A percentile compares a stretch with the other conserved stretches of the same genome.
phyloP scores from a whole-genome alignment of 805 yeast genomes.

The Myxozyma udenii region DNA sequence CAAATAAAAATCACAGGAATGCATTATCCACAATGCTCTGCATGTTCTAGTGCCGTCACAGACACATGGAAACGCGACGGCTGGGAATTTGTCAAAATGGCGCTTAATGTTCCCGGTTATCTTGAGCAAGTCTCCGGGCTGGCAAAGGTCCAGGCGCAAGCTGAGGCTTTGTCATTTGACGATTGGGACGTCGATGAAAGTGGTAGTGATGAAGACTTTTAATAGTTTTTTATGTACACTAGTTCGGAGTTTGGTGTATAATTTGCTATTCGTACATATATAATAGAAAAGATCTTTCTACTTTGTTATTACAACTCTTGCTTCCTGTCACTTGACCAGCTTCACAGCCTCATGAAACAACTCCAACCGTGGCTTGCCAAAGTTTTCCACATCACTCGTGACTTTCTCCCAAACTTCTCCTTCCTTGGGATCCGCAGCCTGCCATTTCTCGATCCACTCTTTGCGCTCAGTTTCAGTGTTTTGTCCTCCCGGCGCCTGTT shows the following conservation, averaged over 20 bases:
- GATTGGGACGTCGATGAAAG: conserved; percentile 28
- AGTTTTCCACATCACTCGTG: conserved; percentile 49
- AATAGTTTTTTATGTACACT: background rate
- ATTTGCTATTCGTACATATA: no score
- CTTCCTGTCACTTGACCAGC: background rate
- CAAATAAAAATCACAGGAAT: conserved; percentile 67
- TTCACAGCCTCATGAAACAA: conserved; percentile 37
- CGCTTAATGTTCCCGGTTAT: conserved; percentile 62
- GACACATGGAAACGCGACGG: conserved; percentile 51
- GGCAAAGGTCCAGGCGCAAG: conserved; percentile 64
- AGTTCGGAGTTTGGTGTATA: background rate
- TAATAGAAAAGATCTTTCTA: no score
- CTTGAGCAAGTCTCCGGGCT: conserved; percentile 81
- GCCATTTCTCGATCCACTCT: conserved; percentile 41
- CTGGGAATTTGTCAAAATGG: conserved; percentile 77
- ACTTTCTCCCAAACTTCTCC: conserved; percentile 61
- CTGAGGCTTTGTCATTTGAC: conserved; percentile 48
- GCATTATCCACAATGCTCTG: conserved; percentile 77
- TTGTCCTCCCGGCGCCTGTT: background rate
- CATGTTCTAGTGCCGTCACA: conserved; percentile 67
- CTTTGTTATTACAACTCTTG: background rate
- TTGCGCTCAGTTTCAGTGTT: conserved; percentile 39
- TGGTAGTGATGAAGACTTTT: conserved; percentile 6
- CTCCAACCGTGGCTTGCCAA: conserved; percentile 43
- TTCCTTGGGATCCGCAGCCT: conserved; percentile 52